phyloP scores from a whole-genome alignment of 768 basidiomycete species.

The Tephrocybe rancida region DNA sequence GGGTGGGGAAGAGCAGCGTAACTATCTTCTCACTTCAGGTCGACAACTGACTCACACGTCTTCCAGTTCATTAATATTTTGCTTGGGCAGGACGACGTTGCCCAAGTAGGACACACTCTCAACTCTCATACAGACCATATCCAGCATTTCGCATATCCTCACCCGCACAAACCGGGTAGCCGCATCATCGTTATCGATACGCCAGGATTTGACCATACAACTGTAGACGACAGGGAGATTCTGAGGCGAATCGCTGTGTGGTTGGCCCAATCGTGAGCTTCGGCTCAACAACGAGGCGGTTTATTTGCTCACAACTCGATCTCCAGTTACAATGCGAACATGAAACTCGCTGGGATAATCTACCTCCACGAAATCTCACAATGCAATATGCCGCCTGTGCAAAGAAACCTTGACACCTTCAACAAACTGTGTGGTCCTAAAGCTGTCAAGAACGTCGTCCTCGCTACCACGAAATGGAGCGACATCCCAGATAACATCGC shows the following conservation, averaged over 20 bases:
- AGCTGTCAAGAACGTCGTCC: constrained; percentile 46
- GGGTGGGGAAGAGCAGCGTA: constrained; percentile 21
- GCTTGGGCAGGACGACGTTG: constrained; percentile 13
- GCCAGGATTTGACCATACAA: constrained; percentile 25
- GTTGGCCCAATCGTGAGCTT: constrained; percentile 20
- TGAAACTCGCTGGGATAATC: constrained; percentile 29
- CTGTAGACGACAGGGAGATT: constrained; percentile 21
- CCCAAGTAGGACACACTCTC: constrained; percentile 15
- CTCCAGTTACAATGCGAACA: constrained; percentile 23
- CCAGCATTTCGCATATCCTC: constrained; percentile 17
- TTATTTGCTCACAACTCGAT: background rate
- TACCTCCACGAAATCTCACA: constrained; percentile 34
- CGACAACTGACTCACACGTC: background rate
- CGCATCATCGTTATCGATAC: constrained; percentile 22
- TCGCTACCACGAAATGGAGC: constrained; percentile 54
- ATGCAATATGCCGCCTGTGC: constrained; percentile 38
- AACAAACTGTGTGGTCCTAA: constrained; percentile 47
- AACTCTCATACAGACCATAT: constrained; percentile 20
- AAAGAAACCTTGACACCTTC: constrained; percentile 49
- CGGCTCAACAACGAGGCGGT: background rate
- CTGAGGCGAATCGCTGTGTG: constrained; percentile 20
- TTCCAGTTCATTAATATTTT: constrained; percentile 25
- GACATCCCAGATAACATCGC: constrained; percentile 24
- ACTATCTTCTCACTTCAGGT: background rate
- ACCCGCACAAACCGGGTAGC: constrained; percentile 8